These are phyloP conservation scores for Starmera pachycereana DNA, from an alignment of 805 yeast genomes.

Conservation along the genomic window DNA sequence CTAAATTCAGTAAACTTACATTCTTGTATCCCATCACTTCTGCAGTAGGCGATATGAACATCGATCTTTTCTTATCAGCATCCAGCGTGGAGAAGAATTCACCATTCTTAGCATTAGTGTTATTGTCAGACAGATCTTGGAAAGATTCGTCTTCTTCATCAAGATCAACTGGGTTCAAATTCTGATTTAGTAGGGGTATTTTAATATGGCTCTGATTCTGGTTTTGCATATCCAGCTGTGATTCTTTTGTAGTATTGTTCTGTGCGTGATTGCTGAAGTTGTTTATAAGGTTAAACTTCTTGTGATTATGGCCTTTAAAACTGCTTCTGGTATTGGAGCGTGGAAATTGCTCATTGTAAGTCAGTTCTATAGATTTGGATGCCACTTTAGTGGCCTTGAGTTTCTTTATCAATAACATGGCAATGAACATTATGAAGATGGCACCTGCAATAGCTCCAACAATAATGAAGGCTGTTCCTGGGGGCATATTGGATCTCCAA, in stretches of 20 bases:
- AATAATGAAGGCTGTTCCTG: constrained; percentile 77
- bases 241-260: constrained; percentile 6
- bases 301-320: constrained; percentile 1
- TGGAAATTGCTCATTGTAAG: background rate
- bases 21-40: constrained; percentile 44
- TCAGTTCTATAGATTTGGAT: constrained; percentile 27
- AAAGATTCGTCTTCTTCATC: background rate
- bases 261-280: too few relatives aligned
- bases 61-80: constrained; percentile 21
- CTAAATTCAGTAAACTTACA: constrained; percentile 24
- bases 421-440: constrained; percentile 37
- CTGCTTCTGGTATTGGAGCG: background rate
- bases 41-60: constrained; percentile 75
- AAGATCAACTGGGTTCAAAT: constrained; percentile 2
- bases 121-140: constrained; percentile 8
- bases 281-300: too few relatives aligned
- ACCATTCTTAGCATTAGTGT: constrained; percentile 2
- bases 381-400: constrained; percentile 42
- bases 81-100: constrained; percentile 15
- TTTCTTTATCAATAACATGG: constrained; percentile 43
- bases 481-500: constrained; percentile 38
- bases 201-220: background rate
- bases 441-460: constrained; percentile 64
- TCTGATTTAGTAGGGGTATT: background rate
- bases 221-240: constrained; percentile 7